Evolutionary conservation across 345 rosid genomes (phyloP).

Genomic region (Aquilaria malaccensis): DNA sequence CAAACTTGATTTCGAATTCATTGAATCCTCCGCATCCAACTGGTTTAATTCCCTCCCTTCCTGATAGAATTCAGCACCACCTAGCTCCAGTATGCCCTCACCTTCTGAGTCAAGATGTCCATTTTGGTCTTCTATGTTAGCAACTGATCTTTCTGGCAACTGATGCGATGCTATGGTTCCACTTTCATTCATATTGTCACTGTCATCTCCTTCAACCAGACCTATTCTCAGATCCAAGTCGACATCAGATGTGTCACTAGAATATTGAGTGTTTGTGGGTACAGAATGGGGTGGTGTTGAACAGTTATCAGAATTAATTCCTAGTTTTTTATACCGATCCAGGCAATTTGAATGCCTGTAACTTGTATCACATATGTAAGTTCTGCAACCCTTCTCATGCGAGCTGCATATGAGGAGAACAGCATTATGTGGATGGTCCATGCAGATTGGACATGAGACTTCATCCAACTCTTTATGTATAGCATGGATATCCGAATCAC

Average conservation of each 20-base stretch:
- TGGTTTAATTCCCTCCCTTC: slow-evolving; percentile 36
- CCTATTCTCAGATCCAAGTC: slow-evolving; percentile 32
- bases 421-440: slow-evolving; percentile 98
- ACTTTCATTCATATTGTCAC: slow-evolving; percentile 20
- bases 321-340: slow-evolving; percentile 70
- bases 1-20: slow-evolving; percentile 33
- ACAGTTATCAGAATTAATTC: slow-evolving; percentile 33
- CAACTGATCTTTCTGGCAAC: slow-evolving; percentile 19
- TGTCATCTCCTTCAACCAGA: slow-evolving; percentile 23
- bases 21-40: slow-evolving; percentile 24
- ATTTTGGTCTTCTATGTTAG: slow-evolving; percentile 15
- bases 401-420: slow-evolving; percentile 87
- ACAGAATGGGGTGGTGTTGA: slow-evolving; percentile 27
- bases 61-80: slow-evolving; percentile 28
- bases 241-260: slow-evolving; percentile 24
- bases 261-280: slow-evolving; percentile 21
- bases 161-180: slow-evolving; percentile 9
- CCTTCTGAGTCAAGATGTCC: slow-evolving; percentile 31
- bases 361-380: slow-evolving; percentile 91
- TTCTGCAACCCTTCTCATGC: slow-evolving; percentile 83
- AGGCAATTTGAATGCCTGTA: slow-evolving; percentile 91
- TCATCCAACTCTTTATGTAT: slow-evolving; percentile 84
- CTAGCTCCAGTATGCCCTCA: slow-evolving; percentile 22
- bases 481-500: slow-evolving; percentile 63
- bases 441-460: slow-evolving; percentile 91